A percentile compares a stretch with the other conserved stretches of the same genome.
Conservation (phyloP, 306 rosid genomes). For the Cyclanthera cordifolia region DNA sequence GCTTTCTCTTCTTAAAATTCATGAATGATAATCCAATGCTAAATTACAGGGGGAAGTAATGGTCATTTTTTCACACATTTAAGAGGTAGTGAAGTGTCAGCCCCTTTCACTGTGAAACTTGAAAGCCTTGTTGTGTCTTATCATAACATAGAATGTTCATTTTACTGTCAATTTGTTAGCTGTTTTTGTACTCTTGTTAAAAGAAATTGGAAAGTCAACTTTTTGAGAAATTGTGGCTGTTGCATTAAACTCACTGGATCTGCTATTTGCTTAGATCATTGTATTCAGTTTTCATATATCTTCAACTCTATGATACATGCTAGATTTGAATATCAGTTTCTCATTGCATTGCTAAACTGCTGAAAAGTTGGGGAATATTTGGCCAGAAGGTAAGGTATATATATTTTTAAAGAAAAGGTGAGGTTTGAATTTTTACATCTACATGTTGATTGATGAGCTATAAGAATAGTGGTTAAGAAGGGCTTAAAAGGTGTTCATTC, state of each 20-base stretch:
- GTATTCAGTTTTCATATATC: neutral
- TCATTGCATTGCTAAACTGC: neutral
- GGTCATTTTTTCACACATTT: constrained; percentile 1
- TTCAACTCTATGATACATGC: neutral
- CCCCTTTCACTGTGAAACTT: neutral
- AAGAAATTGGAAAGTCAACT: neutral
- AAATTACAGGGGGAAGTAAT: constrained; percentile 68
- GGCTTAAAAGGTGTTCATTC: too few relatives aligned
- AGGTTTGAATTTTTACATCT: too few relatives aligned
- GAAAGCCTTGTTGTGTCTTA: neutral
- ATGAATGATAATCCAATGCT: neutral
- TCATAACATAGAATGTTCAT: neutral
- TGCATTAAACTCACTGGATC: neutral
- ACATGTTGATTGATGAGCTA: too few relatives aligned
- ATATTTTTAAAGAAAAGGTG: too few relatives aligned
- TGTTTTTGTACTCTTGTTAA: neutral
- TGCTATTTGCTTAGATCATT: neutral
- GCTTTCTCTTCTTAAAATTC: neutral
- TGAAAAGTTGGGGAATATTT: neutral
- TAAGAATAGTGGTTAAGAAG: too few relatives aligned
- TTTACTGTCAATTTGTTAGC: neutral
- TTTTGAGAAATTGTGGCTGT: neutral
- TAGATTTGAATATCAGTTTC: neutral
- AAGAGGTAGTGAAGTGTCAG: neutral
- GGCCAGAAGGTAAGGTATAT: neutral